phyloP scores from a whole-genome alignment of 164 flowering plant genomes.

The Stephania cephalantha region DNA sequence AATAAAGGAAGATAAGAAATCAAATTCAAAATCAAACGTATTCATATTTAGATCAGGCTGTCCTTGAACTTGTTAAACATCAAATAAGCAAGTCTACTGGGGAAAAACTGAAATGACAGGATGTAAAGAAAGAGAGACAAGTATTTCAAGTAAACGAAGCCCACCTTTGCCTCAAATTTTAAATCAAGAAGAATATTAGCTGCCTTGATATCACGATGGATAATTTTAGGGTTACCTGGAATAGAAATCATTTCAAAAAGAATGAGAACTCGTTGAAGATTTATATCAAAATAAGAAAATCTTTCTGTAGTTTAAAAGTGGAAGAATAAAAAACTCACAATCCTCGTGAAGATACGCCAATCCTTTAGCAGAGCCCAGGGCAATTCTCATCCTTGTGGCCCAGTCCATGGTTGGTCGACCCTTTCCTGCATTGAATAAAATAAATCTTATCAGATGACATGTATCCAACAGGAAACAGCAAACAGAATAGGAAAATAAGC shows the following conservation, averaged over 20 bases:
- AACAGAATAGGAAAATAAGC: not conserved
- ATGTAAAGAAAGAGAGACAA: not conserved
- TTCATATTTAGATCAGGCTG: not conserved
- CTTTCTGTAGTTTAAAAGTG: not conserved
- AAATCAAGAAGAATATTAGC: conserved; percentile 86
- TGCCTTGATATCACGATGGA: conserved; percentile 95
- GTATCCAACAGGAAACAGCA: not conserved
- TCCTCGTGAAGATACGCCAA: conserved; percentile 94
- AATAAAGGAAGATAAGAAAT: not conserved
- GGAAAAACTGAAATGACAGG: not conserved
- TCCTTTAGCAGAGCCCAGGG: conserved; percentile 94
- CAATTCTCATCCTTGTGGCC: conserved; percentile 72
- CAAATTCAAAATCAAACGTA: not conserved
- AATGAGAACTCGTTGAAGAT: not conserved
- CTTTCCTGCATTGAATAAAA: conserved; percentile 45
- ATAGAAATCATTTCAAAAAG: conserved; percentile 4
- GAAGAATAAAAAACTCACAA: conserved; percentile 43
- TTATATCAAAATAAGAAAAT: not conserved
- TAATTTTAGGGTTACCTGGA: conserved; percentile 94
- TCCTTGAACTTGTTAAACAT: not conserved
- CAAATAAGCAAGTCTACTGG: not conserved
- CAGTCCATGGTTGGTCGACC: conserved; percentile 86
- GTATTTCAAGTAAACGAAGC: not conserved
- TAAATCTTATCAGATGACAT: not conserved
- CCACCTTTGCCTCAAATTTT: conserved; percentile 92